These are phyloP conservation scores for Pouteria campechiana DNA, from an alignment of 179 eudicot genomes.

Conservation along the genomic window DNA sequence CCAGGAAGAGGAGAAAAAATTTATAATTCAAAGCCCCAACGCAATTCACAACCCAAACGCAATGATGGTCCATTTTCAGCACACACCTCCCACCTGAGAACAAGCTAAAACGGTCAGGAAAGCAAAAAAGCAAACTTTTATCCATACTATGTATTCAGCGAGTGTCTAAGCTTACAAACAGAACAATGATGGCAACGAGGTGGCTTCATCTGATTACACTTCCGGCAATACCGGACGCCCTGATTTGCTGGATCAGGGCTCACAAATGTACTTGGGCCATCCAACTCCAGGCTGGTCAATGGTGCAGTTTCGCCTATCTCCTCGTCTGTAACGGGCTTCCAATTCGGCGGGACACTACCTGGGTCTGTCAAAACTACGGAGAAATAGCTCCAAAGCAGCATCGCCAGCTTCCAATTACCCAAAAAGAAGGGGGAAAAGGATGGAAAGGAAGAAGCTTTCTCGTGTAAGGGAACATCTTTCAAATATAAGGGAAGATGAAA, in stretches of 20 bases:
- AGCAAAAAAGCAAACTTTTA: neutral
- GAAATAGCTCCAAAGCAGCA: neutral
- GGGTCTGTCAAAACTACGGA: neutral
- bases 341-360: neutral
- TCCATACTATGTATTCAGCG: neutral
- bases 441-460: too few relatives aligned
- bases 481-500: too few relatives aligned
- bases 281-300: neutral
- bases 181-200: neutral
- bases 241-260: neutral
- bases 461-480: too few relatives aligned
- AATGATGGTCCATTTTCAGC: constrained; percentile 3
- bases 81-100: neutral
- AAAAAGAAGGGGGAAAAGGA: too few relatives aligned
- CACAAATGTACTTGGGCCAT: too few relatives aligned
- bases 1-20: constrained; percentile 1
- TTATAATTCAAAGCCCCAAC: constrained; percentile 1
- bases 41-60: constrained; percentile 2
- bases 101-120: too few relatives aligned
- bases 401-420: neutral
- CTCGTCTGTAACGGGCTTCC: neutral
- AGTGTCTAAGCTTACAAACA: neutral
- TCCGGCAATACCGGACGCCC: neutral
- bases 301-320: neutral
- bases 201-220: neutral